These are phyloP conservation scores for Hyaloperonospora brassicae DNA, from an alignment of 352 stramenopile genomes.

Conservation along the genomic window DNA sequence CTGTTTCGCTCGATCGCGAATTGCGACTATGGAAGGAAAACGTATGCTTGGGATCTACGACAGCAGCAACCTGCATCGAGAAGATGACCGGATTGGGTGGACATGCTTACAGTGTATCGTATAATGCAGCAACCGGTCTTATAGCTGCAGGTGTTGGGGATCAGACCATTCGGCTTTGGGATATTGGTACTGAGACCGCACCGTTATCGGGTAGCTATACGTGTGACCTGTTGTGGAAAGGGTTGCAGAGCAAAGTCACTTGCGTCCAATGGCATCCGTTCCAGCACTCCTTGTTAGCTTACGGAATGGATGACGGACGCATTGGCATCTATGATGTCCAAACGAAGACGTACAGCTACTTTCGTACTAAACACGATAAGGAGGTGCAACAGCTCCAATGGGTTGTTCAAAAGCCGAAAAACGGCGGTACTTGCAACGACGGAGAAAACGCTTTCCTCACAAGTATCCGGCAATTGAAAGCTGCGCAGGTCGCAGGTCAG, in stretches of 20 bases:
- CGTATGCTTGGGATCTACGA: neutral
- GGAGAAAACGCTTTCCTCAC: slow-evolving; percentile 28
- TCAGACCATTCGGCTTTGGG: slow-evolving; percentile 67
- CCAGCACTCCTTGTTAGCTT: slow-evolving; percentile 41
- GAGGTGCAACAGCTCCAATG: slow-evolving; percentile 44
- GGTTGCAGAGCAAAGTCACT: slow-evolving; percentile 69
- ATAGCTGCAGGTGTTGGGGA: slow-evolving; percentile 59
- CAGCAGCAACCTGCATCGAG: slow-evolving; percentile 27
- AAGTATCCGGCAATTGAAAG: slow-evolving; percentile 44
- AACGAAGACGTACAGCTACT: slow-evolving; percentile 44
- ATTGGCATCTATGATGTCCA: slow-evolving; percentile 51
- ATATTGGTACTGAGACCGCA: slow-evolving; percentile 13
- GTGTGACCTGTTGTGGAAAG: slow-evolving; percentile 65
- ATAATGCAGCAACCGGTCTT: slow-evolving; percentile 20
- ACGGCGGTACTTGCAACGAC: neutral
- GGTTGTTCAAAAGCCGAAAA: slow-evolving; percentile 16
- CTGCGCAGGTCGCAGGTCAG: slow-evolving; percentile 36
- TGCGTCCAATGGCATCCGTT: slow-evolving; percentile 59
- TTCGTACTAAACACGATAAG: slow-evolving; percentile 34
- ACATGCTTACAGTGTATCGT: slow-evolving; percentile 49
- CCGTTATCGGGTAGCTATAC: slow-evolving; percentile 20
- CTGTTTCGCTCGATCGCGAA: slow-evolving; percentile 61
- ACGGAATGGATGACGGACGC: slow-evolving; percentile 62
- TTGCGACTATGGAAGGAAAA: slow-evolving; percentile 50
- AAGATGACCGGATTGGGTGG: slow-evolving; percentile 50